A percentile compares a stretch with the other conserved stretches of the same genome.
phyloP scores from a whole-genome alignment of 106 monocot genomes.

The Dioscorea alata region DNA sequence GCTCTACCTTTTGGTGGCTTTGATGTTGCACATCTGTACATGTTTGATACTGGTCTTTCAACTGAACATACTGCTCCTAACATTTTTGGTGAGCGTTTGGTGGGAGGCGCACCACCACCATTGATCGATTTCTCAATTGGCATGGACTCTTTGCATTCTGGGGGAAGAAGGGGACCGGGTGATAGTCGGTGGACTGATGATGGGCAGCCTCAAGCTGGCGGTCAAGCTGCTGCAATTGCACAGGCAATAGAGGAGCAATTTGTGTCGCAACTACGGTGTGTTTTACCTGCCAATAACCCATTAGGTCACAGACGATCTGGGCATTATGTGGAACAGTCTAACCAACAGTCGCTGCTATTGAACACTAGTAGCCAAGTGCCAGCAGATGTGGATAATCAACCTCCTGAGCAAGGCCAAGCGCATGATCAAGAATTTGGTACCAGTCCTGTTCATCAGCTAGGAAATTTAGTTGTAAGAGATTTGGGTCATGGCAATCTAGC shows the following conservation, averaged over 20 bases:
- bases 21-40: conserved; percentile 37
- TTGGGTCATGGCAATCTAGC: conserved; percentile 6
- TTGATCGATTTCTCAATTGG: conserved; percentile 62
- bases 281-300: conserved; percentile 19
- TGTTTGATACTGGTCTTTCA: conserved; percentile 51
- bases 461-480: conserved; percentile 8
- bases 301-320: conserved; percentile 13
- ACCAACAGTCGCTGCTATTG: conserved; percentile 14
- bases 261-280: conserved; percentile 39
- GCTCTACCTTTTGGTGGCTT: conserved; percentile 33
- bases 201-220: conserved; percentile 57
- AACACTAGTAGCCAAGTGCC: conserved; percentile 13
- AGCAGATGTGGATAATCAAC: conserved; percentile 11
- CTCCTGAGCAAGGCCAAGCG: conserved; percentile 17
- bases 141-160: conserved; percentile 43
- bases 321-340: conserved; percentile 16
- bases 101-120: conserved; percentile 36
- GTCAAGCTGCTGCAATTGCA: conserved; percentile 52
- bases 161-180: conserved; percentile 55
- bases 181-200: conserved; percentile 71
- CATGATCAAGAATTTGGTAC: conserved; percentile 14
- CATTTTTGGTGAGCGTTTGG: conserved; percentile 52
- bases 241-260: conserved; percentile 70
- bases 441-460: conserved; percentile 5
- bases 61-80: conserved; percentile 40